Evolutionary conservation across 805 yeast genomes (phyloP).

Genomic region (Candida taoyuanica): DNA sequence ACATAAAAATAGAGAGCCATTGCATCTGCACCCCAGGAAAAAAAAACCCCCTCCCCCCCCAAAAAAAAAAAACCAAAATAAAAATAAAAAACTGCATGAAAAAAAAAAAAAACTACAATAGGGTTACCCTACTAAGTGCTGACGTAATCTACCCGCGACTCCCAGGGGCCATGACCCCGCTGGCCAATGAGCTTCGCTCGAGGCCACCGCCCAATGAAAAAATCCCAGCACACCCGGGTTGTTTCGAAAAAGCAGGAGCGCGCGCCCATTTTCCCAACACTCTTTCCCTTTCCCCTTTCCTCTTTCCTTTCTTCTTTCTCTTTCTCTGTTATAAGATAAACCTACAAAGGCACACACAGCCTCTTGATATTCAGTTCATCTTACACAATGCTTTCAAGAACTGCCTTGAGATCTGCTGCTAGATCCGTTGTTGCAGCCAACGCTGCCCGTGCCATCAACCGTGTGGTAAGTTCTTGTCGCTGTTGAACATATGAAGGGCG

Average conservation of each 20-base stretch:
- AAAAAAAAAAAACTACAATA: background rate
- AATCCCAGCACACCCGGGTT: conserved; percentile 15
- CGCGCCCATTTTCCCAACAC: conserved; percentile 21
- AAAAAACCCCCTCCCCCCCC: no score
- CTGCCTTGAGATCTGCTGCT: conserved; percentile 80
- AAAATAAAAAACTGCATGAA: no score
- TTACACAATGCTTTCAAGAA: conserved; percentile 71
- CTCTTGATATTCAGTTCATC: conserved; percentile 9
- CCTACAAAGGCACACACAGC: conserved; percentile 11
- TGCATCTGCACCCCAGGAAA: no score
- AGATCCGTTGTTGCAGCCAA: conserved; percentile 66
- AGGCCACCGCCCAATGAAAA: conserved; percentile 22
- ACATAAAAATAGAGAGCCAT: no score
- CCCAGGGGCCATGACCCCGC: no score
- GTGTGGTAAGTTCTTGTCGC: conserved; percentile 35
- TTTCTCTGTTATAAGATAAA: background rate
- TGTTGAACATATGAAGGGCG: background rate
- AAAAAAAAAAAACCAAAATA: no score
- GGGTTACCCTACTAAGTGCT: conserved; percentile 2
- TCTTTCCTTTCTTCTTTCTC: conserved; percentile 1
- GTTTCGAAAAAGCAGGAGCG: conserved; percentile 13
- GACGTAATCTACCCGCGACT: background rate
- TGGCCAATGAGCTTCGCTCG: conserved; percentile 15
- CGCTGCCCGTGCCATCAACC: conserved; percentile 35
- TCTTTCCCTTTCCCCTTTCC: conserved; percentile 7